Percentiles rank a stretch among this genome's conserved stretches.
These are phyloP conservation scores for Erysimum cheiranthoides DNA, from an alignment of 345 rosid species.

Conservation along the genomic window DNA sequence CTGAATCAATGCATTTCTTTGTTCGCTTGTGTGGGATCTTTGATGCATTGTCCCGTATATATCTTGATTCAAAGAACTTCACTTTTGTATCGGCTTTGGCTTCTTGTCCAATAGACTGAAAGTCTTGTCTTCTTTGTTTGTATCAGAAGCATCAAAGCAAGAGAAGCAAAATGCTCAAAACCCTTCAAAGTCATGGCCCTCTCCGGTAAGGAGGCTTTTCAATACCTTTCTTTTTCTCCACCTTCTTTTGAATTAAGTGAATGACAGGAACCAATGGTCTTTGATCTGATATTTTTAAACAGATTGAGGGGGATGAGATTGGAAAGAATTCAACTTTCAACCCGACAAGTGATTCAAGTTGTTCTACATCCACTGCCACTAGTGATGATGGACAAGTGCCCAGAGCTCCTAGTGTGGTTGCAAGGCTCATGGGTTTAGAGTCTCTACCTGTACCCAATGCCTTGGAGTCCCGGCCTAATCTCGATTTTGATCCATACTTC, in stretches of 20 bases:
- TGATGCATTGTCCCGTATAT: slow-evolving; percentile 8
- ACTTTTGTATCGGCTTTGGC: slow-evolving; percentile 8
- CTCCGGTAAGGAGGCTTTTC: slow-evolving; percentile 50
- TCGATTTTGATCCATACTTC: slow-evolving; percentile 36
- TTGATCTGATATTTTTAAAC: slow-evolving; percentile 17
- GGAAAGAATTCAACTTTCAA: slow-evolving; percentile 48
- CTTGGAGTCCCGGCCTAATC: slow-evolving; percentile 46
- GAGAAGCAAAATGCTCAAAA: slow-evolving; percentile 52
- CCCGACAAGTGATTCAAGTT: slow-evolving; percentile 57
- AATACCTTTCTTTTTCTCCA: background rate
- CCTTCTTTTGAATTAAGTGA: background rate
- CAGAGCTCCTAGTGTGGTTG: slow-evolving; percentile 85
- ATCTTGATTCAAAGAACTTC: slow-evolving; percentile 17
- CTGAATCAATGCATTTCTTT: background rate
- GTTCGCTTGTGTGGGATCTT: slow-evolving; percentile 6
- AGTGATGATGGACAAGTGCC: slow-evolving; percentile 71
- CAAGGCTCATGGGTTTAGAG: slow-evolving; percentile 95
- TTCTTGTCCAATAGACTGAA: slow-evolving; percentile 23
- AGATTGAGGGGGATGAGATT: slow-evolving; percentile 42
- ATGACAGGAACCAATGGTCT: background rate
- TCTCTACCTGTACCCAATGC: slow-evolving; percentile 65
- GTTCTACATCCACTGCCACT: slow-evolving; percentile 64
- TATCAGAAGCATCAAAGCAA: slow-evolving; percentile 52
- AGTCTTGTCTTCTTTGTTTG: slow-evolving; percentile 25
- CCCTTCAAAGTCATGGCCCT: slow-evolving; percentile 42